Evolutionary conservation across 768 basidiomycete species (phyloP).

Genomic region (Clitopilus hobsonii): DNA sequence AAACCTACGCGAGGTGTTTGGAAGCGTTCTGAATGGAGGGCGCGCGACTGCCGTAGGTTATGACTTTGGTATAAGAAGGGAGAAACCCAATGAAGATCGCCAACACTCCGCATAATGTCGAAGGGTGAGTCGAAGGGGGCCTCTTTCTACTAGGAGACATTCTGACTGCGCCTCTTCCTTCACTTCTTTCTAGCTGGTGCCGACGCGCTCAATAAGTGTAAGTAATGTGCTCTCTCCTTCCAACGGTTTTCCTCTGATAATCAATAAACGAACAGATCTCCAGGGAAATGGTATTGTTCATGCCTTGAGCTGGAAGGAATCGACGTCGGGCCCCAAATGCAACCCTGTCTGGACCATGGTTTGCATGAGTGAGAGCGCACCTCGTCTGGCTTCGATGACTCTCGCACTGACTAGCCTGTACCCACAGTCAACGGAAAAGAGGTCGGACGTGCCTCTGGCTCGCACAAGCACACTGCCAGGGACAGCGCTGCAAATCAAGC

Average conservation of each 20-base stretch:
- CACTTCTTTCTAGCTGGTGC: constrained; percentile 17
- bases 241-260: constrained; percentile 1
- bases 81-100: background rate
- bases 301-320: constrained; percentile 54
- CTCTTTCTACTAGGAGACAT: background rate
- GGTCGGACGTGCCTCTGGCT: constrained; percentile 44
- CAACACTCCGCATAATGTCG: background rate
- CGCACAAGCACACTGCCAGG: constrained; percentile 47
- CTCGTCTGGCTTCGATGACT: constrained; percentile 3
- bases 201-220: constrained; percentile 34
- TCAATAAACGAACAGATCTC: constrained; percentile 37
- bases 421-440: constrained; percentile 46
- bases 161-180: background rate
- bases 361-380: constrained; percentile 49
- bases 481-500: constrained; percentile 43
- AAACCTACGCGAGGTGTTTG: background rate
- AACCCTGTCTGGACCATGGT: constrained; percentile 48
- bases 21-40: background rate
- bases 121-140: background rate
- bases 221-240: constrained; percentile 3
- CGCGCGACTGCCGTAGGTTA: background rate
- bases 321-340: constrained; percentile 36
- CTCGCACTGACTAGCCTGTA: constrained; percentile 6
- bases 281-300: constrained; percentile 38
- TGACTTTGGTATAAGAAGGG: background rate